Conservation (phyloP, 2,329 filamentous ascomycete genomes). For the Cordyceps pruinosa region DNA sequence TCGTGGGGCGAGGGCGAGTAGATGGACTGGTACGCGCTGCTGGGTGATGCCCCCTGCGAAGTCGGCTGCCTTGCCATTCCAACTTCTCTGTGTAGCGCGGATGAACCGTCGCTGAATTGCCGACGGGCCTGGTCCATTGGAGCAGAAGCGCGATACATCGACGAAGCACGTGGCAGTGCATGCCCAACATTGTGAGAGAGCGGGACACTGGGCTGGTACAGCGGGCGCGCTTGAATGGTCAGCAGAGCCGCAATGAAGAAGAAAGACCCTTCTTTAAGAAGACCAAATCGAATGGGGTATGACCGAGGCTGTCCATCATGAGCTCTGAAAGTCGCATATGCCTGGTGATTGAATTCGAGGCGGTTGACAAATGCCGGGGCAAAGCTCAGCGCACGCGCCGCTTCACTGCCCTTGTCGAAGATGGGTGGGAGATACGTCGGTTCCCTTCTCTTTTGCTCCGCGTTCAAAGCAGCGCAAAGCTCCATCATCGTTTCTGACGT, state of each 20-base stretch:
- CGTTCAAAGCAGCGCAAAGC: conserved; percentile 46
- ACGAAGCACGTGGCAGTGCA: not conserved
- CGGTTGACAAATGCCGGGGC: conserved; percentile 44
- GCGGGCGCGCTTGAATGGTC: conserved; percentile 28
- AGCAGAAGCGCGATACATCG: not conserved
- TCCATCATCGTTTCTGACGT: conserved; percentile 47
- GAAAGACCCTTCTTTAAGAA: conserved; percentile 54
- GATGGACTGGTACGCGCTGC: conserved; percentile 5
- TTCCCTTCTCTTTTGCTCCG: conserved; percentile 51
- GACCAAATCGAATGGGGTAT: conserved; percentile 45
- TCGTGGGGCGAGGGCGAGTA: conserved; percentile 41
- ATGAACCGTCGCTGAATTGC: conserved; percentile 30
- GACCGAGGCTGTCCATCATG: conserved; percentile 45
- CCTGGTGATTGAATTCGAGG: conserved; percentile 45
- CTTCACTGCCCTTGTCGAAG: conserved; percentile 47
- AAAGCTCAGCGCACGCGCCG: conserved; percentile 50
- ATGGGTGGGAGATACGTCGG: conserved; percentile 60
- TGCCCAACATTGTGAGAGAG: conserved; percentile 29
- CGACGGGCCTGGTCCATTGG: conserved; percentile 36
- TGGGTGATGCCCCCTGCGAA: not conserved
- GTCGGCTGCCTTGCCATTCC: not conserved
- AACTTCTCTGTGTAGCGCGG: not conserved
- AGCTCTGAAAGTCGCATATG: conserved; percentile 48
- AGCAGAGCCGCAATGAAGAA: conserved; percentile 54
- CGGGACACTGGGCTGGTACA: conserved; percentile 30